Conservation (phyloP, 148 eudicot genomes). For the Cornus kousa region DNA sequence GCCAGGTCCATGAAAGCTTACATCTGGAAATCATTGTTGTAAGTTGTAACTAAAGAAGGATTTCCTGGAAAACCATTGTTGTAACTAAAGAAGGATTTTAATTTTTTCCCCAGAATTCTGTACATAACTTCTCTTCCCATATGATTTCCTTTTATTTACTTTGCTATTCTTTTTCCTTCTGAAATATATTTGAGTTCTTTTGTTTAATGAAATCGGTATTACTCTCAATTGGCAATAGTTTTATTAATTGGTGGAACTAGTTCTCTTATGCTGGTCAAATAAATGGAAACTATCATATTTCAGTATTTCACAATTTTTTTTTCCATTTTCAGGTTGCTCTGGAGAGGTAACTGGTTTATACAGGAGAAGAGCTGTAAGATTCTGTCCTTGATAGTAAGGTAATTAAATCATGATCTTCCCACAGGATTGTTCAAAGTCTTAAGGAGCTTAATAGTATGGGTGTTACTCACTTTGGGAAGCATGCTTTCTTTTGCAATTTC, state of each 20-base stretch:
- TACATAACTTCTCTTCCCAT: neutral
- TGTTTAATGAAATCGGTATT: neutral
- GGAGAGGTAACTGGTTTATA: slow-evolving; percentile 94
- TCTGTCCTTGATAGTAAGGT: slow-evolving; percentile 82
- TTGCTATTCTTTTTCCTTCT: neutral
- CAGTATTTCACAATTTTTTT: neutral
- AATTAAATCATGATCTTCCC: slow-evolving; percentile 13
- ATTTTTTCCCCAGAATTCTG: neutral
- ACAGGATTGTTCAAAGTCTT: neutral
- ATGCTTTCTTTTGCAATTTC: slow-evolving; percentile 8
- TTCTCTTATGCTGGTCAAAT: slow-evolving; percentile 8
- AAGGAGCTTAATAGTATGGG: neutral
- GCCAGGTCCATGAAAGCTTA: neutral
- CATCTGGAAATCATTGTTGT: neutral
- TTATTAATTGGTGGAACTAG: neutral
- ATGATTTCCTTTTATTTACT: slow-evolving; percentile 1
- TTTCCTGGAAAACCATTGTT: neutral
- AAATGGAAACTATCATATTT: neutral
- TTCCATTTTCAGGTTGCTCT: slow-evolving; percentile 62
- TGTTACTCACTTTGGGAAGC: neutral
- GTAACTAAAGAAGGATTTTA: neutral
- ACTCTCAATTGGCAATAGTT: neutral
- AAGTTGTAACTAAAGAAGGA: neutral
- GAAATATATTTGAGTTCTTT: neutral
- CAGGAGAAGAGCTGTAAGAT: slow-evolving; percentile 98